A percentile compares a stretch with the other conserved stretches of the same genome.
Evolutionary conservation across 306 rosid species (phyloP).

Genomic region (Styphnolobium japonicum): DNA sequence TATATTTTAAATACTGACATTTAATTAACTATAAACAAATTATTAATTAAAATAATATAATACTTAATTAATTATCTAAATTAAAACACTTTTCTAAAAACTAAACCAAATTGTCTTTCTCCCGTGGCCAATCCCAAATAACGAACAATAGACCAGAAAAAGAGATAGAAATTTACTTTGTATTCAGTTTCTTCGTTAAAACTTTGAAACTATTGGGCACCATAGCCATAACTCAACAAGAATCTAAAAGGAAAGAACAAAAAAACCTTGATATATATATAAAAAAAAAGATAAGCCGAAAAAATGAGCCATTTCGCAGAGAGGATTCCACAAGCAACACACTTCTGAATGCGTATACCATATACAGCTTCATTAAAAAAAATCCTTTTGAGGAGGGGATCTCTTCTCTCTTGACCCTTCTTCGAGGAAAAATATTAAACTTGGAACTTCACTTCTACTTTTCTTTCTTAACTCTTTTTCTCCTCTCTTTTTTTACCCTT

Average conservation of each 20-base stretch:
- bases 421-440: conserved; percentile 17
- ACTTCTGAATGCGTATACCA: conserved; percentile 23
- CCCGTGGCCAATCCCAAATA: not conserved
- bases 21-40: too few species aligned
- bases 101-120: too few species aligned
- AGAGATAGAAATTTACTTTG: not conserved
- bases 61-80: too few species aligned
- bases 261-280: not conserved
- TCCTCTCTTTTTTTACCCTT: not conserved
- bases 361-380: conserved; percentile 37
- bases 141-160: not conserved
- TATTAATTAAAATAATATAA: too few species aligned
- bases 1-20: too few species aligned
- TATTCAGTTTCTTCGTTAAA: conserved; percentile 29
- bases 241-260: not conserved
- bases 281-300: not conserved
- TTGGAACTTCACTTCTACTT: not conserved
- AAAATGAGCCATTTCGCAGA: conserved; percentile 43
- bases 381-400: not conserved
- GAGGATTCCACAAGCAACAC: conserved; percentile 34
- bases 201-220: conserved; percentile 13
- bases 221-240: not conserved
- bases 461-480: not conserved
- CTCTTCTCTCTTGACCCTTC: conserved; percentile 40
- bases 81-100: too few species aligned